These are phyloP conservation scores for Sapria himalayana DNA, from an alignment of 345 rosid species.

Conservation along the genomic window DNA sequence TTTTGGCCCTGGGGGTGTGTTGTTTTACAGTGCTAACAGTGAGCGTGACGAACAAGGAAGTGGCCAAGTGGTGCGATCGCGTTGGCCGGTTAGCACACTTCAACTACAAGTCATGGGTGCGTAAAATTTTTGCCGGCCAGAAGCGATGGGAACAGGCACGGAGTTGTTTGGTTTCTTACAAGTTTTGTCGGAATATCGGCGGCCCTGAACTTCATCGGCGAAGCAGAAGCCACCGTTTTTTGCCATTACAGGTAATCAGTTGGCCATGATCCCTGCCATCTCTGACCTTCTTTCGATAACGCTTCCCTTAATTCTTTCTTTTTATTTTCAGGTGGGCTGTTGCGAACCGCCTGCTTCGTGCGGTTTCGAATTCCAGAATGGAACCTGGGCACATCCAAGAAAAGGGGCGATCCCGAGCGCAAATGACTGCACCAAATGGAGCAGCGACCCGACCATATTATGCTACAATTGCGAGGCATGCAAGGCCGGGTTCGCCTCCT, in stretches of 20 bases:
- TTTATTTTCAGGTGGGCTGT: constrained; percentile 17
- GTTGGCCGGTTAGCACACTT: no score
- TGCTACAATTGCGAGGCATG: constrained; percentile 31
- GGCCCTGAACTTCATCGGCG: no score
- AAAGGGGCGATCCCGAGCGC: background rate
- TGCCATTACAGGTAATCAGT: no score
- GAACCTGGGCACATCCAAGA: constrained; percentile 14
- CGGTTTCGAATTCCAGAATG: constrained; percentile 11
- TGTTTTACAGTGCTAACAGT: background rate
- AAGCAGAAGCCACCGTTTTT: no score
- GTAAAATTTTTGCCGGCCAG: background rate
- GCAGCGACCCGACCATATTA: constrained; percentile 11
- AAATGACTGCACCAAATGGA: constrained; percentile 17
- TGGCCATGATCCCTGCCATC: no score
- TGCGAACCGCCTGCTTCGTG: constrained; percentile 29
- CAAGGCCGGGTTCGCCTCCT: constrained; percentile 18
- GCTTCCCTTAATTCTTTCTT: background rate
- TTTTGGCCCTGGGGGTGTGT: constrained; percentile 6
- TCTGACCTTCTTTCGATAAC: no score
- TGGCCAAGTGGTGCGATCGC: background rate
- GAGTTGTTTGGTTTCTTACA: constrained; percentile 14
- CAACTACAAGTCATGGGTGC: no score
- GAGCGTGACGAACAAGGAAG: constrained; percentile 1
- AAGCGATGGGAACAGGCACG: constrained; percentile 10
- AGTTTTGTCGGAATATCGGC: no score